phyloP scores from a whole-genome alignment of 2,329 filamentous ascomycete genomes.

The Penicillium sp. region DNA sequence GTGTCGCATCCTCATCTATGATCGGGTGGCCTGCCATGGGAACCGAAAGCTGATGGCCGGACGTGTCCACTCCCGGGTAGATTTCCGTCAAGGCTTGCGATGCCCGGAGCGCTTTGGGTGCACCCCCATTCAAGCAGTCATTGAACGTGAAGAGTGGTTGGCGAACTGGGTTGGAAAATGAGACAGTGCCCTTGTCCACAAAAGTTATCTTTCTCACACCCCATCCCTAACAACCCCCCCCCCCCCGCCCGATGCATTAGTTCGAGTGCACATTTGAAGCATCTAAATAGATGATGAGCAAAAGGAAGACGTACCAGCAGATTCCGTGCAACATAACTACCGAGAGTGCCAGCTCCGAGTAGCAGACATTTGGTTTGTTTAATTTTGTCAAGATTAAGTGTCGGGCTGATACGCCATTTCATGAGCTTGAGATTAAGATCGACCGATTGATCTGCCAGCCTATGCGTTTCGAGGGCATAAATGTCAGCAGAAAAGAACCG shows the following conservation, averaged over 20 bases:
- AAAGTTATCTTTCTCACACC: slow-evolving; percentile 93
- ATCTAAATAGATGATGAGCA: background rate
- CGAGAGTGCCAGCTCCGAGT: slow-evolving; percentile 85
- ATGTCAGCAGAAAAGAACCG: background rate
- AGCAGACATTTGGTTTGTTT: slow-evolving; percentile 86
- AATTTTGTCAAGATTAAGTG: slow-evolving; percentile 78
- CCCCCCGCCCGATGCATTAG: background rate
- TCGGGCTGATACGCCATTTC: slow-evolving; percentile 94
- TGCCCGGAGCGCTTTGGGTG: slow-evolving; percentile 73
- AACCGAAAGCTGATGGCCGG: slow-evolving; percentile 75
- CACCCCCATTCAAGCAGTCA: slow-evolving; percentile 81
- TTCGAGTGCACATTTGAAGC: background rate
- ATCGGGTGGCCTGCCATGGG: slow-evolving; percentile 95
- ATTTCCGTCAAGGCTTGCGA: slow-evolving; percentile 76
- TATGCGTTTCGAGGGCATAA: slow-evolving; percentile 11
- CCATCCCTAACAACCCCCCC: slow-evolving; percentile 58
- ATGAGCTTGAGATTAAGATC: slow-evolving; percentile 96
- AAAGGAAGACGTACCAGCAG: slow-evolving; percentile 52
- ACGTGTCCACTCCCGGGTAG: slow-evolving; percentile 80
- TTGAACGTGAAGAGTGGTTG: slow-evolving; percentile 88
- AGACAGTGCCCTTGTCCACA: slow-evolving; percentile 86
- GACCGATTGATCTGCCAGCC: slow-evolving; percentile 84
- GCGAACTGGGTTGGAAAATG: slow-evolving; percentile 92
- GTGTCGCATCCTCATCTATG: slow-evolving; percentile 62
- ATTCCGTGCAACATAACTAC: slow-evolving; percentile 87